These are phyloP conservation scores for Nitzschia putrida DNA, from an alignment of 108 stramenopile genomes.

Conservation along the genomic window DNA sequence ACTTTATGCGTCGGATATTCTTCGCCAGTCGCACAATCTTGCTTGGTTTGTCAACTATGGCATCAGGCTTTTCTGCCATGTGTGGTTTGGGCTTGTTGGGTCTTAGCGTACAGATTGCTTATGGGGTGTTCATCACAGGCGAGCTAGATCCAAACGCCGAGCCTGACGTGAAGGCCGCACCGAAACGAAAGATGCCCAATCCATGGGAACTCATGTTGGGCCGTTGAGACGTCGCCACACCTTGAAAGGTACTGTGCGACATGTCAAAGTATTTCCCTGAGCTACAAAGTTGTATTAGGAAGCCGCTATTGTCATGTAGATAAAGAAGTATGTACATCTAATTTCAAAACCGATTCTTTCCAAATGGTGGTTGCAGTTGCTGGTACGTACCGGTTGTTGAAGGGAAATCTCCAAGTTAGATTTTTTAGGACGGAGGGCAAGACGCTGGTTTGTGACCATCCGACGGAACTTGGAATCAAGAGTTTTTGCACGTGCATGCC, in stretches of 20 bases:
- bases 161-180: conserved; percentile 36
- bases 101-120: conserved; percentile 68
- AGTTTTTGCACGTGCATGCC: background rate
- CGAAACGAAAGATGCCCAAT: conserved; percentile 56
- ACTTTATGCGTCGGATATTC: conserved; percentile 56
- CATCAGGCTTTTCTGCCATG: conserved; percentile 82
- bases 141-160: conserved; percentile 81
- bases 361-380: too few species aligned
- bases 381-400: too few species aligned
- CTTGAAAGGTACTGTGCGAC: too few species aligned
- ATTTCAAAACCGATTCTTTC: too few species aligned
- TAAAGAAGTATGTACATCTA: too few species aligned
- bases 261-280: too few species aligned
- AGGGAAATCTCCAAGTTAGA: too few species aligned
- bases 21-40: conserved; percentile 74
- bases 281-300: too few species aligned
- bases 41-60: conserved; percentile 70
- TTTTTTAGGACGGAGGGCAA: too few species aligned
- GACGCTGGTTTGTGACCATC: too few species aligned
- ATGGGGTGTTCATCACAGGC: conserved; percentile 64
- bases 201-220: conserved; percentile 65
- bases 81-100: conserved; percentile 76
- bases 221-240: too few species aligned
- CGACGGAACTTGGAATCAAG: background rate
- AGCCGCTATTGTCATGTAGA: too few species aligned